phyloP scores from a whole-genome alignment of 2,329 filamentous ascomycete genomes.

The Penicillium sp. region DNA sequence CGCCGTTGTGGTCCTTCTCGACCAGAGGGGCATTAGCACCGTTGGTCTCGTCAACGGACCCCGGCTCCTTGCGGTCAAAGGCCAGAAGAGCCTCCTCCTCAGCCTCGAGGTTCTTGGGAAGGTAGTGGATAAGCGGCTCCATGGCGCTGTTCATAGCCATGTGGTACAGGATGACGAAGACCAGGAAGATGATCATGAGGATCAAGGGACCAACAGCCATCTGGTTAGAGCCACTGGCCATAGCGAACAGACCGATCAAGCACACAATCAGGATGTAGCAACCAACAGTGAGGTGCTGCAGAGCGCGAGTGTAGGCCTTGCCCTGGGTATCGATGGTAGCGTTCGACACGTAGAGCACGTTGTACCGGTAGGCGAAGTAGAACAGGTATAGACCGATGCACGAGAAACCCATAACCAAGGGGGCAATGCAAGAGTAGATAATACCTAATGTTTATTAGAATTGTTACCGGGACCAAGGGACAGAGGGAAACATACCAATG shows the following conservation, averaged over 20 bases:
- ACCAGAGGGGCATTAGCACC: not conserved
- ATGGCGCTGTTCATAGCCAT: constrained; percentile 70
- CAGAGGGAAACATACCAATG: constrained; percentile 59
- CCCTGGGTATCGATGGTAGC: constrained; percentile 83
- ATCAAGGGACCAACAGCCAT: constrained; percentile 67
- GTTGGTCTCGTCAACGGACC: constrained; percentile 19
- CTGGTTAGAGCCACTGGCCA: constrained; percentile 63
- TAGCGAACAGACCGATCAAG: constrained; percentile 79
- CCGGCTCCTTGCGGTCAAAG: constrained; percentile 27
- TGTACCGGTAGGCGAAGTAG: constrained; percentile 87
- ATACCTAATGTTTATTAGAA: constrained; percentile 58
- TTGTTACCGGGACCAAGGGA: not conserved
- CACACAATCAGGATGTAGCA: constrained; percentile 81
- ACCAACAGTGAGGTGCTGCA: constrained; percentile 82
- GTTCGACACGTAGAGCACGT: constrained; percentile 83
- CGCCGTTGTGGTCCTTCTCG: constrained; percentile 19
- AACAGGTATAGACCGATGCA: constrained; percentile 76
- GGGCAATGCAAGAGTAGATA: constrained; percentile 83
- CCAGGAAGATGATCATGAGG: constrained; percentile 72
- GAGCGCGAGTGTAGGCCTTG: constrained; percentile 79
- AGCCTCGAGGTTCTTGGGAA: constrained; percentile 71
- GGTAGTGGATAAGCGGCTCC: constrained; percentile 71
- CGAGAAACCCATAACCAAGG: constrained; percentile 79
- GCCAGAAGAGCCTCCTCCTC: constrained; percentile 53
- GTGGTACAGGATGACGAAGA: constrained; percentile 77